Evolutionary conservation across 768 basidiomycete species (phyloP).

Genomic region (Tricholomella constricta): DNA sequence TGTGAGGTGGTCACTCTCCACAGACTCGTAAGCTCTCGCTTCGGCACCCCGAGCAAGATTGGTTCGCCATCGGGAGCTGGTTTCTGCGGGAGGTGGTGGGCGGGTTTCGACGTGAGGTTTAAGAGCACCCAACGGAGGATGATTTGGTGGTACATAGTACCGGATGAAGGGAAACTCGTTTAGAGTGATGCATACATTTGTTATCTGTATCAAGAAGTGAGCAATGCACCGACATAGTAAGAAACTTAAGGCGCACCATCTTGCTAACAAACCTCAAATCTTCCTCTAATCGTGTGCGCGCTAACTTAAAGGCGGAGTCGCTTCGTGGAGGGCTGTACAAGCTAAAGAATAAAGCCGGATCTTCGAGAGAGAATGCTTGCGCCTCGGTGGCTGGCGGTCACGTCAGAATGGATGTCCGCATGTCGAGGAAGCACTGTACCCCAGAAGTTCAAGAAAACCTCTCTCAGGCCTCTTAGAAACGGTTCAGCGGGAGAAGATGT

Average conservation of each 20-base stretch:
- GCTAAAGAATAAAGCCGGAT: constrained; percentile 83
- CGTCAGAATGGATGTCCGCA: constrained; percentile 1
- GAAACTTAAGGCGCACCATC: constrained; percentile 46
- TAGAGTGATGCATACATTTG: constrained; percentile 86
- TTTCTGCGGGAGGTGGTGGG: constrained; percentile 65
- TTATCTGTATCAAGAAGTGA: constrained; percentile 46
- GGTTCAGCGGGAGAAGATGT: constrained; percentile 77
- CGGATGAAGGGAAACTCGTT: constrained; percentile 93
- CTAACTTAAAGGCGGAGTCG: constrained; percentile 63
- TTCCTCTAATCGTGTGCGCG: constrained; percentile 80
- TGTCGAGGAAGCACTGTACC: constrained; percentile 49
- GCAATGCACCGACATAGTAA: neutral
- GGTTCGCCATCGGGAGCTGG: constrained; percentile 74
- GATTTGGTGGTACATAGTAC: constrained; percentile 85
- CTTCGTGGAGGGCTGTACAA: constrained; percentile 84
- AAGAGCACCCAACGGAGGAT: constrained; percentile 83
- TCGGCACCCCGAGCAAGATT: constrained; percentile 75
- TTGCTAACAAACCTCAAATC: constrained; percentile 79
- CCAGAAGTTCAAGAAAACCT: constrained; percentile 93
- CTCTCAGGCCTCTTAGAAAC: constrained; percentile 74
- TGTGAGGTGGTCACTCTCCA: constrained; percentile 75
- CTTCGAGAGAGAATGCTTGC: constrained; percentile 78
- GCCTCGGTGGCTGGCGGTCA: constrained; percentile 71
- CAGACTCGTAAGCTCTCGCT: constrained; percentile 67
- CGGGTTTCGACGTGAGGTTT: constrained; percentile 66